A percentile compares a stretch with the other conserved stretches of the same genome.
These are phyloP conservation scores for Fusarium stilboides DNA, from an alignment of 2,329 filamentous ascomycete species.

Conservation along the genomic window DNA sequence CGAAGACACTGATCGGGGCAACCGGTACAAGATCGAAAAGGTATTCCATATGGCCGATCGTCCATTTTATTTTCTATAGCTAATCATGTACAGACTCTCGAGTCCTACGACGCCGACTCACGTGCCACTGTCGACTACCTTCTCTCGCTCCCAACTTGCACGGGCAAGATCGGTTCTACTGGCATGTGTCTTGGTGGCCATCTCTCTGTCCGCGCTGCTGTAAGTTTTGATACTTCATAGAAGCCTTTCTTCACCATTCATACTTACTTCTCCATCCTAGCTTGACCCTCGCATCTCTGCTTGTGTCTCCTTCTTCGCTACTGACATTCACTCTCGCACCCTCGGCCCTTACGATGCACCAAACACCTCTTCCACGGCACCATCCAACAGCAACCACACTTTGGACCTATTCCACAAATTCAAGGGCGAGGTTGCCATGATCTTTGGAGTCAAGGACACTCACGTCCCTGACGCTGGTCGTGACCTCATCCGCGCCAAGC, in stretches of 20 bases:
- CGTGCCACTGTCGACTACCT: constrained; percentile 78
- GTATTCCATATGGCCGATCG: constrained; percentile 55
- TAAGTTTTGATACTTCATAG: constrained; percentile 52
- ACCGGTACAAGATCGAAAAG: constrained; percentile 88
- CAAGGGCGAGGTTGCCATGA: constrained; percentile 88
- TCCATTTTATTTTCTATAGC: background rate
- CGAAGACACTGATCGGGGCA: constrained; percentile 89
- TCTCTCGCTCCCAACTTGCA: constrained; percentile 82
- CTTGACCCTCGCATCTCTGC: constrained; percentile 84
- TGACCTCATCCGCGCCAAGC: constrained; percentile 85
- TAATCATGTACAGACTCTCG: constrained; percentile 72
- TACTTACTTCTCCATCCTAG: constrained; percentile 47
- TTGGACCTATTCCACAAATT: constrained; percentile 74
- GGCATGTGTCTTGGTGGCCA: constrained; percentile 97
- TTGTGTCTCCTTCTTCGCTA: constrained; percentile 91
- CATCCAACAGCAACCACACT: constrained; percentile 64
- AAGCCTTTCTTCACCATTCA: background rate
- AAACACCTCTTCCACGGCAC: constrained; percentile 61
- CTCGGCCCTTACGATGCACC: constrained; percentile 73
- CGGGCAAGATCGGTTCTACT: constrained; percentile 82
- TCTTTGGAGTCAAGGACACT: constrained; percentile 92
- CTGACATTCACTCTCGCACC: constrained; percentile 86
- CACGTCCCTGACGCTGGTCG: constrained; percentile 88
- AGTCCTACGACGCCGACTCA: constrained; percentile 88
- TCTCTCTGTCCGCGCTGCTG: constrained; percentile 74